A percentile compares a stretch with the other conserved stretches of the same genome.
Conservation (phyloP, 176 grass and related monocot species). For the Rhynchospora pubera region DNA sequence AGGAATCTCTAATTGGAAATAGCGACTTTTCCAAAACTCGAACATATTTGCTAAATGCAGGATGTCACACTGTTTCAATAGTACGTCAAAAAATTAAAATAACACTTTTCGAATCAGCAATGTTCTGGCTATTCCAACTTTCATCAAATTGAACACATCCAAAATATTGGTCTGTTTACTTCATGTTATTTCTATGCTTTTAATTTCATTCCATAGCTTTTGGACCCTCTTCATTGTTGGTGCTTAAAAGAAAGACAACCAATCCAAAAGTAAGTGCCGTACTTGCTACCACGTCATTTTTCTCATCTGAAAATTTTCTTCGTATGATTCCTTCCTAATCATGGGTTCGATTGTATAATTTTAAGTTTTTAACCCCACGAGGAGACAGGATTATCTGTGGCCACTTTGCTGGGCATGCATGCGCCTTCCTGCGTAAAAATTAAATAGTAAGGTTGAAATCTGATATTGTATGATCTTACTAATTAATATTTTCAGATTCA, state of each 20-base stretch:
- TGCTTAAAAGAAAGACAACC: slow-evolving; percentile 12
- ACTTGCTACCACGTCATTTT: background rate
- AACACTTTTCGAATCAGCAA: no score
- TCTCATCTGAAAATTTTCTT: slow-evolving; percentile 6
- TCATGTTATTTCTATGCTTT: background rate
- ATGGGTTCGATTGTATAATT: slow-evolving; percentile 1
- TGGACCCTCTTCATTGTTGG: background rate
- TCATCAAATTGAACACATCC: no score
- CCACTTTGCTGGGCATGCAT: background rate
- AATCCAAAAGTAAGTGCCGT: background rate
- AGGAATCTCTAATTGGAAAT: no score
- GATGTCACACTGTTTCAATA: no score
- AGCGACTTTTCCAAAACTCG: no score
- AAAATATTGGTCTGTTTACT: no score
- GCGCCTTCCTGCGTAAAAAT: background rate
- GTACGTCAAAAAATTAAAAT: no score
- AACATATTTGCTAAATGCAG: no score
- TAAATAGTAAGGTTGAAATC: background rate
- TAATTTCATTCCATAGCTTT: background rate
- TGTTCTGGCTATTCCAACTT: no score
- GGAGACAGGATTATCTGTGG: background rate
- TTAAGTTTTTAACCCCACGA: background rate
- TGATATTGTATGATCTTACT: background rate
- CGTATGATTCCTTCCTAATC: slow-evolving; percentile 4
- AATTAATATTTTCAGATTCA: background rate